These are phyloP conservation scores for Pestalotiopsis sp. DNA, from an alignment of 2,329 filamentous ascomycete genomes.

Conservation along the genomic window DNA sequence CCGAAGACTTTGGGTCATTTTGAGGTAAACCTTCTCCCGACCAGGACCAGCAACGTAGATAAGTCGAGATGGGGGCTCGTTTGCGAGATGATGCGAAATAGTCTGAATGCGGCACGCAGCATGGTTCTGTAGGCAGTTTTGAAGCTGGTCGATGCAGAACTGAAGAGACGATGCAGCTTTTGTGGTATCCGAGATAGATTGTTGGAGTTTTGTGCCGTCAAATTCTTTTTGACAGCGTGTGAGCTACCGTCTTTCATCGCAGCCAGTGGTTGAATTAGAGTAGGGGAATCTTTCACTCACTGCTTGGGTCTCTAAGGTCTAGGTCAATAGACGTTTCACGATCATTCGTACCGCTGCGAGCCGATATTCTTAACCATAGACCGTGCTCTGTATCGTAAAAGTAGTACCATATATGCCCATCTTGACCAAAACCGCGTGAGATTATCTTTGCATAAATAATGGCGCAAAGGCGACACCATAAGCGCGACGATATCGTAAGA, in stretches of 20 bases:
- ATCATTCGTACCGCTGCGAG: background rate
- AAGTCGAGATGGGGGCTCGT: background rate
- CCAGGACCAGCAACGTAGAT: background rate
- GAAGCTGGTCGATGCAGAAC: background rate
- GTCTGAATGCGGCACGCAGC: background rate
- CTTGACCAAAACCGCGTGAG: background rate
- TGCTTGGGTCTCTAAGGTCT: background rate
- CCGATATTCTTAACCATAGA: background rate
- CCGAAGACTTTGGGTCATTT: background rate
- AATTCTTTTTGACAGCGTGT: background rate
- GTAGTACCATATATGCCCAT: background rate
- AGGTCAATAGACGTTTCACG: background rate
- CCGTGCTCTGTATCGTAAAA: background rate
- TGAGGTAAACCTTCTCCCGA: background rate
- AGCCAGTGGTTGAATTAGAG: background rate
- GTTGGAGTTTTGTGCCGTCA: background rate
- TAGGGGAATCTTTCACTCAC: background rate
- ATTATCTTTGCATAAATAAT: background rate
- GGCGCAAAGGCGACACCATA: background rate
- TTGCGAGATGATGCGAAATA: background rate
- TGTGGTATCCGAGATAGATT: background rate
- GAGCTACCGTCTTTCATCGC: background rate
- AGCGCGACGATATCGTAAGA: background rate
- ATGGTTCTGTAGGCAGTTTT: background rate
- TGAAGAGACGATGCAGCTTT: background rate